Base-by-base conservation (phyloP, 2,329 filamentous ascomycete genomes). In the Xylaria digitata region DNA sequence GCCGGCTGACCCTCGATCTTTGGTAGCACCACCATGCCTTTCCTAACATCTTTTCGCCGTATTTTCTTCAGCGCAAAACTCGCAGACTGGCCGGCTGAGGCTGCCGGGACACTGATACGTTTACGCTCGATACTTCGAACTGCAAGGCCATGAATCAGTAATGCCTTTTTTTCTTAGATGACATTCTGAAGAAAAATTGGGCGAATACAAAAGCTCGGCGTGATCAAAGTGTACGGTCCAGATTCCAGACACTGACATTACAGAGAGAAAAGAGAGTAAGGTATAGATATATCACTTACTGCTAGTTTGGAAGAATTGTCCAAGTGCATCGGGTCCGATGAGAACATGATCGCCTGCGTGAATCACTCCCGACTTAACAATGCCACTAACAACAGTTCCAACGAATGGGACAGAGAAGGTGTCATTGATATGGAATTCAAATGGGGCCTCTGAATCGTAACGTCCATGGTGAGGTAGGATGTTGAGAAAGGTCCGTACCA, bases 371-470 rank as follows among this genome's bases (percentile, higher is more conserved):
- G 90, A 89, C 75, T 96, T 97, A 69, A 98, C 90, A 40, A 99
- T 94, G 0, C 96, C 96, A 42, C 93, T 96, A 1, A 99, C 94
- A 0, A 99, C 96, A 0, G 96, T 99, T 13, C 96, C 96, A 0
- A 97, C 94, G 78, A 97, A 97, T 1, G 96, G 96, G 4, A 99
- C 96, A 0, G 94, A 97, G 84, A 98, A 99, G 0, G 93, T 98
- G 78, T 99, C 96, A 76, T 98, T 99, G 71, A 99, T 87, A 67
- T 97, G 90, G 73, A 98, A 97, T 77, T 98, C 96, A 71, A 98
- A 96, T 0, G 94, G 90, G 0, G 92, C 93, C 53, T 93, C 90
- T 19, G 90, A 85, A 77, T 98, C 92, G 78, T 98, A 98, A 68
- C 95, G 92, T 56, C 95, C 95, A 73, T 97, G 93, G 73, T 97